Evolutionary conservation across 139 green algal species (phyloP).

Genomic region (Micractinium sp.): DNA sequence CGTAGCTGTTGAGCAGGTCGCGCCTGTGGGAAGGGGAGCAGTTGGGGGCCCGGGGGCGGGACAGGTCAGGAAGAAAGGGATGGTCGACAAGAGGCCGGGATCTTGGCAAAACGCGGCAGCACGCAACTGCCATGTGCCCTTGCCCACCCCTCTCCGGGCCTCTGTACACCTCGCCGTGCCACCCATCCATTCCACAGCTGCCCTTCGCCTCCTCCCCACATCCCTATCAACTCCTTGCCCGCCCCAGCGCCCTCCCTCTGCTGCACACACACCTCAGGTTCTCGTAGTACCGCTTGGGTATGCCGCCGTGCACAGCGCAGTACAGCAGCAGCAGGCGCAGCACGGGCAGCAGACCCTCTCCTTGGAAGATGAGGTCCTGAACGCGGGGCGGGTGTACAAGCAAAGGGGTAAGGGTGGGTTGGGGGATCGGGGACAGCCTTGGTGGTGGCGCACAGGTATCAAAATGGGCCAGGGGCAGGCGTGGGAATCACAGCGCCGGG

Average conservation of each 20-base stretch:
- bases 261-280: conserved; percentile 50
- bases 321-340: conserved; percentile 89
- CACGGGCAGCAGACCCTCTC: conserved; percentile 66
- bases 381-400: background rate
- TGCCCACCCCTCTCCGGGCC: too few relatives aligned
- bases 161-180: too few relatives aligned
- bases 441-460: background rate
- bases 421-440: background rate
- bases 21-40: background rate
- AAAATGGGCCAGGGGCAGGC: background rate
- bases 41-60: background rate
- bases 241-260: too few relatives aligned
- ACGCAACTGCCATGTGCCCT: too few relatives aligned
- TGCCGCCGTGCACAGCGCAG: conserved; percentile 64
- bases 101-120: too few relatives aligned
- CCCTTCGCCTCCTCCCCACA: too few relatives aligned
- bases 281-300: conserved; percentile 82
- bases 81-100: too few relatives aligned
- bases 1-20: conserved; percentile 87
- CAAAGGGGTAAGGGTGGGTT: too few relatives aligned
- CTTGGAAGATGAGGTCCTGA: conserved; percentile 78
- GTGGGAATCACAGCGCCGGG: background rate
- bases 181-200: too few relatives aligned
- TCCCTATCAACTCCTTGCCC: too few relatives aligned
- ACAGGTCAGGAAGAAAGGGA: background rate